These are phyloP conservation scores for Coemansia sp. DNA, from an alignment of 371 early-diverging fungal genomes.

Conservation along the genomic window DNA sequence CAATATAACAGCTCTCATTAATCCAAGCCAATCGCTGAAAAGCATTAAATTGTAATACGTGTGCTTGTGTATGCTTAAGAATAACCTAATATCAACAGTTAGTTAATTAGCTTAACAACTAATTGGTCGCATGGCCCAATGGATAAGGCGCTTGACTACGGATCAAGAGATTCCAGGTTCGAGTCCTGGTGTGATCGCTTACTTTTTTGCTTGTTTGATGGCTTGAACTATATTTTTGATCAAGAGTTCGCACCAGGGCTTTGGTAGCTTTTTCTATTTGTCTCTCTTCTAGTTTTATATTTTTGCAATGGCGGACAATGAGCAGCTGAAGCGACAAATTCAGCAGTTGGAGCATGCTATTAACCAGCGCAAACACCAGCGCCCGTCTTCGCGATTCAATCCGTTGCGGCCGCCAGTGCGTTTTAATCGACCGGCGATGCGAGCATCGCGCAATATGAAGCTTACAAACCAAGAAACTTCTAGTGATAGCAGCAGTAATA, in stretches of 20 bases:
- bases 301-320: slow-evolving; percentile 13
- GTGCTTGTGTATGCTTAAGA: background rate
- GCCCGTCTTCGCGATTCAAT: slow-evolving; percentile 14
- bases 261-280: background rate
- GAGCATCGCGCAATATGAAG: slow-evolving; percentile 42
- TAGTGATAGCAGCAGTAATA: background rate
- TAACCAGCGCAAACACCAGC: slow-evolving; percentile 9
- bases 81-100: no score
- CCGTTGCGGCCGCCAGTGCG: slow-evolving; percentile 22
- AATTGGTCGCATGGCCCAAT: slow-evolving; percentile 44
- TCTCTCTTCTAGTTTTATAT: background rate
- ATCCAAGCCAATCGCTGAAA: background rate
- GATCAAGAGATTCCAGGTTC: slow-evolving; percentile 50
- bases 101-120: background rate
- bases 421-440: background rate
- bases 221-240: background rate
- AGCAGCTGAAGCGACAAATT: slow-evolving; percentile 32
- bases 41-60: background rate
- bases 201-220: background rate
- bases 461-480: slow-evolving; percentile 13
- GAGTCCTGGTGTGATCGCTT: slow-evolving; percentile 45
- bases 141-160: slow-evolving; percentile 51
- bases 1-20: background rate
- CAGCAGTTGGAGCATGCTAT: slow-evolving; percentile 23
- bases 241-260: background rate